phyloP scores from a whole-genome alignment of 2,329 filamentous ascomycete species.

The Aspergillus carbonarius region DNA sequence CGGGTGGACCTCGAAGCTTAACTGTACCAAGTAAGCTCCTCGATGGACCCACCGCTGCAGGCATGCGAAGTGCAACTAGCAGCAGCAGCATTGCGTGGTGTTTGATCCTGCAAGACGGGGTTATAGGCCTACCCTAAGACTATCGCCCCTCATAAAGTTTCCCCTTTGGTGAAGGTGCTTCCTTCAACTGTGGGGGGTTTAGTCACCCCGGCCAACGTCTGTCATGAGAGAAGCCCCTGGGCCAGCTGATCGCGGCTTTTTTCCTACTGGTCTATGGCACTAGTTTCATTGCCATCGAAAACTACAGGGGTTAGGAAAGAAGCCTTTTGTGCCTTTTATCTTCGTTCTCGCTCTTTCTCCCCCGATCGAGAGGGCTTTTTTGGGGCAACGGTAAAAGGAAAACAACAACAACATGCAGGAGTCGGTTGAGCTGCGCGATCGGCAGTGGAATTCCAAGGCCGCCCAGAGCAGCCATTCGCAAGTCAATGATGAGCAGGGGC shows the following conservation, averaged over 20 bases:
- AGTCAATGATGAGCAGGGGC: neutral
- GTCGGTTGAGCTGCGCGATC: neutral
- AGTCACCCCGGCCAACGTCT: neutral
- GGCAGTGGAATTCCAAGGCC: neutral
- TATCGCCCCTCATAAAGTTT: neutral
- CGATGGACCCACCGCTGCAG: neutral
- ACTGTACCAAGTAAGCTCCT: neutral
- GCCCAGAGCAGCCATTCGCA: neutral
- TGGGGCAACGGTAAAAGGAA: neutral
- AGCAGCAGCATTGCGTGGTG: neutral
- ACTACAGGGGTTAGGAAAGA: too few species aligned
- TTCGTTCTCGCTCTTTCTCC: neutral
- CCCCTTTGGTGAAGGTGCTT: neutral
- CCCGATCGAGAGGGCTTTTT: neutral
- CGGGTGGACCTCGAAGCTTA: neutral
- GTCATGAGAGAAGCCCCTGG: neutral
- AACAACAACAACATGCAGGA: neutral
- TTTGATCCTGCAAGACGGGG: neutral
- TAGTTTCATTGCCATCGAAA: too few species aligned
- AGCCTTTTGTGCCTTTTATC: neutral
- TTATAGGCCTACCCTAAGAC: neutral
- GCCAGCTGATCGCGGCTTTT: neutral
- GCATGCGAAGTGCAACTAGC: neutral
- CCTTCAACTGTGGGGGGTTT: neutral
- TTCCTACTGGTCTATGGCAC: neutral